Percentiles rank a stretch among this genome's conserved stretches.
Evolutionary conservation across 2,329 filamentous ascomycete genomes (phyloP).

Genomic region (Aulographum hederae): DNA sequence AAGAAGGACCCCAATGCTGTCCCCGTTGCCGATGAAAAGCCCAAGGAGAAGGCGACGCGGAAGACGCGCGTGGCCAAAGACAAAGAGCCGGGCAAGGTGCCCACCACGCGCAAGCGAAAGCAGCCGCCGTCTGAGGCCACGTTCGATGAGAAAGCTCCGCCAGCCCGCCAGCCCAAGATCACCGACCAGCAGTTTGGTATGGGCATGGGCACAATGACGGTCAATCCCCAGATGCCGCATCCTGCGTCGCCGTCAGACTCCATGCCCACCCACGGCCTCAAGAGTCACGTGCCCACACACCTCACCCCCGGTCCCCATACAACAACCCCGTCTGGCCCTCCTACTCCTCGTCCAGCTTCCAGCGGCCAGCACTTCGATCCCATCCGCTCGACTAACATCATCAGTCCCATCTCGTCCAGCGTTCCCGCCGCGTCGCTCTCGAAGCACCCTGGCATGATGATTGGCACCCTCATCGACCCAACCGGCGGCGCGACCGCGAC

Average conservation of each 20-base stretch:
- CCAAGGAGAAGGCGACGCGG: conserved; percentile 23
- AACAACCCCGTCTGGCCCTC: conserved; percentile 24
- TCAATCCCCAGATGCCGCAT: too few species aligned
- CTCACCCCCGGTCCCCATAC: conserved; percentile 20
- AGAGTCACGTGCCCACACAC: conserved; percentile 12
- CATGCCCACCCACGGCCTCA: background rate
- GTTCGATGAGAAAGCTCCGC: too few species aligned
- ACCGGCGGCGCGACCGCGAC: too few species aligned
- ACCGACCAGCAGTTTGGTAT: too few species aligned
- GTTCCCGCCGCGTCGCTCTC: conserved; percentile 26
- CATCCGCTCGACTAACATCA: conserved; percentile 44
- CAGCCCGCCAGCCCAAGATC: too few species aligned
- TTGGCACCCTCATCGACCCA: too few species aligned
- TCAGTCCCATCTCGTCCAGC: conserved; percentile 25
- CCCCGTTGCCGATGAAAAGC: conserved; percentile 22
- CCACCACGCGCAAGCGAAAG: too few species aligned
- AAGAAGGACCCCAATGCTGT: conserved; percentile 17
- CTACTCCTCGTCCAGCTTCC: conserved; percentile 35
- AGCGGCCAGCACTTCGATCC: conserved; percentile 81
- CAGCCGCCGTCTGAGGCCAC: too few species aligned
- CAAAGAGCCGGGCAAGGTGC: too few species aligned
- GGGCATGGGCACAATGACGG: too few species aligned
- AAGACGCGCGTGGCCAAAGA: conserved; percentile 20
- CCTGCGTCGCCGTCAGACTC: background rate
- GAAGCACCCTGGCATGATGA: conserved; percentile 31